phyloP scores from a whole-genome alignment of 2,329 filamentous ascomycete species.

The Cytospora piceae region DNA sequence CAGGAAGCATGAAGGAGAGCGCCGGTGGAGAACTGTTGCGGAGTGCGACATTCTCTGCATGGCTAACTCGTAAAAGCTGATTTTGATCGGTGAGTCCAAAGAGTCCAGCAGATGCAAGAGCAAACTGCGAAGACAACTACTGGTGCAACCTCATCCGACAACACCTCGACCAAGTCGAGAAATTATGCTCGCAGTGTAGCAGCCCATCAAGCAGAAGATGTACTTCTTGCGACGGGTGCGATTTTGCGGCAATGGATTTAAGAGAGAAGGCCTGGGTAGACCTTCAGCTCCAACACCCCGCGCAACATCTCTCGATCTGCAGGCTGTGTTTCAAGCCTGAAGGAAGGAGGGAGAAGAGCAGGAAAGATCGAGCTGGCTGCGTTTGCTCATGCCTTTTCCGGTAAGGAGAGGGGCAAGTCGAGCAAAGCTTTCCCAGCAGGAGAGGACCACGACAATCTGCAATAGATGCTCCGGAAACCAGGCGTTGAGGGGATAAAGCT shows the following conservation, averaged over 20 bases:
- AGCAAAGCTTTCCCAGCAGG: conserved; percentile 62
- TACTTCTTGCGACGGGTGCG: conserved; percentile 34
- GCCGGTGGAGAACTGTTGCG: conserved; percentile 93
- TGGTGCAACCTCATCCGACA: conserved; percentile 71
- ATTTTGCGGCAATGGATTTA: conserved; percentile 70
- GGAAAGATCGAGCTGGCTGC: conserved; percentile 82
- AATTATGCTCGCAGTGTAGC: conserved; percentile 47
- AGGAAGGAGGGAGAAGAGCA: conserved; percentile 60
- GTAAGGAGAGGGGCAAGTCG: conserved; percentile 34
- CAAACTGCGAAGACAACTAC: conserved; percentile 22
- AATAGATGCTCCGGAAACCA: conserved; percentile 54
- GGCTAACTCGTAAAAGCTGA: conserved; percentile 77
- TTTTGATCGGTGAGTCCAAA: conserved; percentile 76
- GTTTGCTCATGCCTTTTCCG: conserved; percentile 40
- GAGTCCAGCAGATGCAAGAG: conserved; percentile 30
- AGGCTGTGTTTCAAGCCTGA: conserved; percentile 52
- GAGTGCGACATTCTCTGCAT: conserved; percentile 89
- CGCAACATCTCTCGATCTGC: conserved; percentile 61
- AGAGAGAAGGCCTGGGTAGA: conserved; percentile 63
- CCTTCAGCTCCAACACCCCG: conserved; percentile 83
- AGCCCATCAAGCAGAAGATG: conserved; percentile 9
- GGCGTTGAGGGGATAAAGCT: conserved; percentile 38
- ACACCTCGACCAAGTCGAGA: conserved; percentile 66
- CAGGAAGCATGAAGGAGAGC: conserved; percentile 64
- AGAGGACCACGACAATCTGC: conserved; percentile 85